These are phyloP conservation scores for Sungouiella thailandica DNA, from an alignment of 805 yeast species.

Conservation along the genomic window DNA sequence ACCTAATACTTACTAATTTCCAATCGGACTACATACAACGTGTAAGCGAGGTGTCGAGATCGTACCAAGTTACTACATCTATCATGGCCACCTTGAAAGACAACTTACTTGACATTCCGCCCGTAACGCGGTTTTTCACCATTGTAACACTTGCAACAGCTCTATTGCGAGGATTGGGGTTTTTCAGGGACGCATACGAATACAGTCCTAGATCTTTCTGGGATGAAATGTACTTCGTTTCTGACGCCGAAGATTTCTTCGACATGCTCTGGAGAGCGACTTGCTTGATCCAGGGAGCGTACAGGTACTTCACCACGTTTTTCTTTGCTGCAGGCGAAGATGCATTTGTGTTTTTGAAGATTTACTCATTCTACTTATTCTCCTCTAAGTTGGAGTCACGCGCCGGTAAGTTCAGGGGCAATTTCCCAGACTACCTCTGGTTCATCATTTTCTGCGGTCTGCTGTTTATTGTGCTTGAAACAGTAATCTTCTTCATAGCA, in stretches of 20 bases:
- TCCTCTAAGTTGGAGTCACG: constrained; percentile 49
- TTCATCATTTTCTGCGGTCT: constrained; percentile 48
- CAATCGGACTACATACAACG: too few relatives aligned
- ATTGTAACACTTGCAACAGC: constrained; percentile 43
- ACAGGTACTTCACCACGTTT: constrained; percentile 48
- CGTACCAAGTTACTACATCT: too few relatives aligned
- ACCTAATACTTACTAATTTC: too few relatives aligned
- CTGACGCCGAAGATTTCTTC: background rate
- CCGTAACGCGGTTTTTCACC: constrained; percentile 55
- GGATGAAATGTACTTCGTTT: background rate
- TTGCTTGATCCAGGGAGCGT: constrained; percentile 6
- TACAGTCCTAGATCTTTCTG: too few relatives aligned
- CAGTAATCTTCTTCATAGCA: constrained; percentile 2
- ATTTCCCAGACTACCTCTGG: constrained; percentile 53
- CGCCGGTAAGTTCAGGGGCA: constrained; percentile 41
- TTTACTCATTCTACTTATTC: constrained; percentile 54
- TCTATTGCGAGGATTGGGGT: constrained; percentile 23
- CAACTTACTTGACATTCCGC: constrained; percentile 41
- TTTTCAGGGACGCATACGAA: constrained; percentile 6
- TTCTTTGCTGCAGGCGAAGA: constrained; percentile 36
- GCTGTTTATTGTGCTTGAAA: constrained; percentile 34
- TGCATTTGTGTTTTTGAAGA: constrained; percentile 36
- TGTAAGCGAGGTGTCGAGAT: too few relatives aligned
- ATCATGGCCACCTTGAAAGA: constrained; percentile 13
- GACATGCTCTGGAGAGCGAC: background rate